Evolutionary conservation across 2,329 filamentous ascomycete species (phyloP).

Genomic region (Botrytis medusae): DNA sequence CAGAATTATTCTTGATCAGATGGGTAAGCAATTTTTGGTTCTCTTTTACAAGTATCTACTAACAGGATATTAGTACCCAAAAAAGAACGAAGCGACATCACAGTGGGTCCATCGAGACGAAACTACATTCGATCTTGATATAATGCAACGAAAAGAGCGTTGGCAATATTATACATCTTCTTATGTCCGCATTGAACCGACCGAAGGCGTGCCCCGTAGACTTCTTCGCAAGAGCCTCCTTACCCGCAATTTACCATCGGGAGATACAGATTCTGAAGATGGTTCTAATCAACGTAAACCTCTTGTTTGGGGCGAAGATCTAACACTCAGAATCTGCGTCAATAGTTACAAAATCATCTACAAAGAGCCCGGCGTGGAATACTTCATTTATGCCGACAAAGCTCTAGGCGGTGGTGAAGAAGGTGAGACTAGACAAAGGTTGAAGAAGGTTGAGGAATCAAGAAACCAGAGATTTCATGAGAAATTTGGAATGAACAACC

Average conservation of each 20-base stretch:
- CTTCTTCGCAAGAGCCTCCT: conserved; percentile 66
- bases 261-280: conserved; percentile 63
- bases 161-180: conserved; percentile 98
- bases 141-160: conserved; percentile 76
- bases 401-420: conserved; percentile 42
- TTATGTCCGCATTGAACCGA: conserved; percentile 84
- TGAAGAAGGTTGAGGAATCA: conserved; percentile 40
- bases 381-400: conserved; percentile 58
- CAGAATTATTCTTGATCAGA: conserved; percentile 84
- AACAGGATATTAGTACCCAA: conserved; percentile 56
- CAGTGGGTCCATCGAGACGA: conserved; percentile 69
- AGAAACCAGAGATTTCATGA: conserved; percentile 49
- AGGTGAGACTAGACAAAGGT: conserved; percentile 36
- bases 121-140: conserved; percentile 81
- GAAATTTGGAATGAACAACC: conserved; percentile 53
- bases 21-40: conserved; percentile 67
- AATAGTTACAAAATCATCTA: conserved; percentile 80
- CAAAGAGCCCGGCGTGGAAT: conserved; percentile 68
- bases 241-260: conserved; percentile 65
- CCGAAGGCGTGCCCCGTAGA: conserved; percentile 69
- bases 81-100: conserved; percentile 65
- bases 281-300: conserved; percentile 58
- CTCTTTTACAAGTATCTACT: conserved; percentile 20
- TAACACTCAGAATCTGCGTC: conserved; percentile 72
- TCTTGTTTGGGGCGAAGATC: conserved; percentile 63